Conservation (phyloP, 345 rosid genomes). For the Dipteronia sinensis region DNA sequence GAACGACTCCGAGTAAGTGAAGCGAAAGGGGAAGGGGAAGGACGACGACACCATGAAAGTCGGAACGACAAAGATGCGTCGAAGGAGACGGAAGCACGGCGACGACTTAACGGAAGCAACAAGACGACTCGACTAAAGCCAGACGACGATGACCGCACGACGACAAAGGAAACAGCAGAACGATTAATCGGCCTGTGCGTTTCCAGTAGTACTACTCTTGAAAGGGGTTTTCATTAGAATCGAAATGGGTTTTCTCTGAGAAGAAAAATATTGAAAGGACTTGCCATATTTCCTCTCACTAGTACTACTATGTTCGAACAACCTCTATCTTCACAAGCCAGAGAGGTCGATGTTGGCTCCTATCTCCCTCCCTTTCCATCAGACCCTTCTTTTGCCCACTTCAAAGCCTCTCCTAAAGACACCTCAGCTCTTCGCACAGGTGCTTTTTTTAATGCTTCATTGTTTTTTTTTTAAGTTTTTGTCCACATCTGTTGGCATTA, state of each 20-base stretch:
- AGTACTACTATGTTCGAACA: constrained; percentile 12
- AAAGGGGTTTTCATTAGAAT: neutral
- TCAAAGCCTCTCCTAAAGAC: constrained; percentile 80
- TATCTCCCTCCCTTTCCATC: constrained; percentile 65
- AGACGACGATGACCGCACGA: too few species aligned
- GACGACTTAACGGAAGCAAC: too few species aligned
- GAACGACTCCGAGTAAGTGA: too few species aligned
- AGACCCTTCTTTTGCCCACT: constrained; percentile 77
- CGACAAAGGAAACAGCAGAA: too few species aligned
- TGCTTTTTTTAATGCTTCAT: constrained; percentile 18
- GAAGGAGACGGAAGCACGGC: too few species aligned
- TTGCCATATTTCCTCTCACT: constrained; percentile 38
- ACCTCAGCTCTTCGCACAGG: constrained; percentile 99
- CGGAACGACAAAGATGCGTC: too few species aligned
- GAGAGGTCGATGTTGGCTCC: constrained; percentile 81
- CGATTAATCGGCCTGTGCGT: too few species aligned
- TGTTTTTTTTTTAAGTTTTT: too few species aligned
- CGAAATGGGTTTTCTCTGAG: constrained; percentile 11
- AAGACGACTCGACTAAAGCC: too few species aligned
- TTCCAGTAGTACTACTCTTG: too few species aligned
- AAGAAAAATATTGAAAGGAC: constrained; percentile 45
- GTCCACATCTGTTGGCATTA: neutral
- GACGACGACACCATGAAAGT: too few species aligned
- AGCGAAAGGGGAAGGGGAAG: too few species aligned
- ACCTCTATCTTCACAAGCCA: constrained; percentile 52